Evolutionary conservation across 345 rosid species (phyloP), one percentile per base, ranked within the genome.

Genomic region (Salix caprea): DNA sequence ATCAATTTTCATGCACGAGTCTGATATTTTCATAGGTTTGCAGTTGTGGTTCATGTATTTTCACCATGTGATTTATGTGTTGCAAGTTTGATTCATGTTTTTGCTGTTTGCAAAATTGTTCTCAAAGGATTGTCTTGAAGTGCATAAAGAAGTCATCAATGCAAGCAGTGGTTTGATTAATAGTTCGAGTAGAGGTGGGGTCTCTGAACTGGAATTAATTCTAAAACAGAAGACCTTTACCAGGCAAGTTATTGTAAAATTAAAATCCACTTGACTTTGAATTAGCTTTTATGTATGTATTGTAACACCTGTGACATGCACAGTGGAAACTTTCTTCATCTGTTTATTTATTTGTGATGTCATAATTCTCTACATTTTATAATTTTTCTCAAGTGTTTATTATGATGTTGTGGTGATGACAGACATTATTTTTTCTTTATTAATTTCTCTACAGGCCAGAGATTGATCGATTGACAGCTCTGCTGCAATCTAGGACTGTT

Each of bases 201-300:
- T 85, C 28, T 62, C 80, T 39, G 88, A 91, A 18, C 88, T 90
- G 52, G 94, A 90, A 85, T 74, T 80, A 64, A 82, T 88, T 65
- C 79, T 96, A 67, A 90, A 84, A 84, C 91, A 87, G 82, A 88
- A 91, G 81, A 92, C 89, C 21, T 96, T 92, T 81, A 87, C 96
- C 60, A 92, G 95, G 99, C 78, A 79, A 86, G 89, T 64, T 36
- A 69, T 50, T 74, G 6, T 42, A 2, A 32, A 36, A 58, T 21
- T 6, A 2, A 68, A 44, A 9, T 24, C 48, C 61, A 58, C 11
- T 36, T 65, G 46, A 30, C 36, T 50, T 74, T 14, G 48, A 30
- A 68, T 7, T 44, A 37, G 24, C 18, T 32, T 44, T 42, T 23
- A 16, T 12, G 48, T 12, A 3, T 37, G 4, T 12, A 19, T 69